phyloP scores from a whole-genome alignment of 352 stramenopile genomes.

The Thalassiosira delicatula region DNA sequence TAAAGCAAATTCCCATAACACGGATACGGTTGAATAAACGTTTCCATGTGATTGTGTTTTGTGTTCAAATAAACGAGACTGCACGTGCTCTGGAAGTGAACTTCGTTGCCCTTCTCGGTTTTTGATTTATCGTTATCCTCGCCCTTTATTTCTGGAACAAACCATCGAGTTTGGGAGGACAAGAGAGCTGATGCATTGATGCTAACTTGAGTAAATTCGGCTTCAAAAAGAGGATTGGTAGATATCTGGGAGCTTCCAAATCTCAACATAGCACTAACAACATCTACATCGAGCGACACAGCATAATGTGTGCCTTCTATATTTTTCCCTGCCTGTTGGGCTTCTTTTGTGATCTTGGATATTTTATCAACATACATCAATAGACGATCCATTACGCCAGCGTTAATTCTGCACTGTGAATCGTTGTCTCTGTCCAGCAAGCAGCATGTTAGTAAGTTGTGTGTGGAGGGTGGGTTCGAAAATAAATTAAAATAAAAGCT shows the following conservation, averaged over 20 bases:
- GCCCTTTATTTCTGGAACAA: slow-evolving; percentile 8
- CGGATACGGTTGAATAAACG: slow-evolving; percentile 56
- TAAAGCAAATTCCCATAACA: slow-evolving; percentile 43
- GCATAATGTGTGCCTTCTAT: not conserved
- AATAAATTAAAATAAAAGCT: no score
- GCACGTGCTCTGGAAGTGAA: slow-evolving; percentile 47
- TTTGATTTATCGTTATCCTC: slow-evolving; percentile 3
- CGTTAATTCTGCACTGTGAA: slow-evolving; percentile 22
- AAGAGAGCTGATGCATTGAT: not conserved
- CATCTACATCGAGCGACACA: slow-evolving; percentile 11
- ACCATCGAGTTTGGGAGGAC: not conserved
- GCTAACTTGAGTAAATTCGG: slow-evolving; percentile 11
- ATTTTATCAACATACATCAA: slow-evolving; percentile 41
- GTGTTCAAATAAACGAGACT: slow-evolving; percentile 56
- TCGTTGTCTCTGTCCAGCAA: slow-evolving; percentile 44
- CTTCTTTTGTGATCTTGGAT: slow-evolving; percentile 8
- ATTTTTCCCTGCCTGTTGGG: not conserved
- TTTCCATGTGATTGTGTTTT: slow-evolving; percentile 60
- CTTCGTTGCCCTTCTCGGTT: slow-evolving; percentile 4
- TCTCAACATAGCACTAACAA: slow-evolving; percentile 17
- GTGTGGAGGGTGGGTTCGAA: no score
- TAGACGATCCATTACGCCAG: slow-evolving; percentile 42
- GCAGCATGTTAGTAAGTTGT: slow-evolving; percentile 24
- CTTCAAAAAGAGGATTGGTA: slow-evolving; percentile 42
- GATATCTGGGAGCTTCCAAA: slow-evolving; percentile 54